Percentiles rank a stretch among this genome's conserved stretches.
phyloP scores from a whole-genome alignment of 2,329 filamentous ascomycete genomes.

The Immersiporthe knoxdaviesiana region DNA sequence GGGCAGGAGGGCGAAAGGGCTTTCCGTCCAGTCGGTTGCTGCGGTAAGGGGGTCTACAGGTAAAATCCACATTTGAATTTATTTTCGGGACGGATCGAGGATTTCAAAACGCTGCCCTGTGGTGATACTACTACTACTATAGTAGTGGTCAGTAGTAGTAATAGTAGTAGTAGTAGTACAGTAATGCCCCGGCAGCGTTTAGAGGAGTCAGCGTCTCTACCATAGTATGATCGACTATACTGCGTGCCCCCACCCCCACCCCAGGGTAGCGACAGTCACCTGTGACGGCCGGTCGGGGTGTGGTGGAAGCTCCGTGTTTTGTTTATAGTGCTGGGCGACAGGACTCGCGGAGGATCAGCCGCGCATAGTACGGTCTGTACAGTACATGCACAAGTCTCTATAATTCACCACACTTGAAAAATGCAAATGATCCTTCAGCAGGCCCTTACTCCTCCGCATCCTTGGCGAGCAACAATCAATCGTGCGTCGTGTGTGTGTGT shows the following conservation, averaged over 20 bases:
- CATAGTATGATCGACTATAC: not conserved
- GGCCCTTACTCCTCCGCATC: not conserved
- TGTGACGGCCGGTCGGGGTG: slow-evolving; percentile 7
- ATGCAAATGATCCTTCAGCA: not conserved
- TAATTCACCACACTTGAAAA: not conserved
- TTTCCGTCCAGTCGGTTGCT: not conserved
- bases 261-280: not conserved
- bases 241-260: not conserved
- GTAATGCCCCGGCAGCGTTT: not conserved
- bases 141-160: not conserved
- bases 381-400: not conserved
- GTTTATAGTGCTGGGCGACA: slow-evolving; percentile 1
- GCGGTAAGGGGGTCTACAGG: slow-evolving; percentile 5
- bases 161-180: no score
- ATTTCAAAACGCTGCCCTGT: slow-evolving; percentile 14
- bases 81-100: slow-evolving; percentile 12
- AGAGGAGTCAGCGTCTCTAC: not conserved
- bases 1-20: not conserved
- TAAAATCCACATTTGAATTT: not conserved
- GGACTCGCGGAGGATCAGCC: not conserved
- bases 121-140: not conserved
- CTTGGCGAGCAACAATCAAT: not conserved
- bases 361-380: no score
- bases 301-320: not conserved
- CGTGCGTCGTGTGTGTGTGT: no score